Conservation (phyloP, 768 basidiomycete genomes). For the Russula virescens region DNA sequence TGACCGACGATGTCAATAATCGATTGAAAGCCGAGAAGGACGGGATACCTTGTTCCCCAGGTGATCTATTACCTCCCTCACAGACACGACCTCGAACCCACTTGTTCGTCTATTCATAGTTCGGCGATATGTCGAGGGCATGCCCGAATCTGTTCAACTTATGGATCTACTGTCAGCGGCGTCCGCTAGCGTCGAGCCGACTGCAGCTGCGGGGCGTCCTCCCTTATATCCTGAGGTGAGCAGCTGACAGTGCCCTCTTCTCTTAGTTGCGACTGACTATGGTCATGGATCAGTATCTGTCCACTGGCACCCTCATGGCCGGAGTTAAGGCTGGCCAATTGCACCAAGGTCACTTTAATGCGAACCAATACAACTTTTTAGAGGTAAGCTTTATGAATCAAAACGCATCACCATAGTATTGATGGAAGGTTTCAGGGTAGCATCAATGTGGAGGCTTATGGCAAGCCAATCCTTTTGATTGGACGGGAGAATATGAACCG, state of each 20-base stretch:
- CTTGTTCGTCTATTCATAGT: slow-evolving; percentile 37
- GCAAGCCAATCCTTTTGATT: slow-evolving; percentile 75
- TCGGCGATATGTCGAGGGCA: slow-evolving; percentile 73
- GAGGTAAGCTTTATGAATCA: slow-evolving; percentile 51
- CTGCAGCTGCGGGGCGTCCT: slow-evolving; percentile 42
- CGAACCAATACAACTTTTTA: slow-evolving; percentile 92
- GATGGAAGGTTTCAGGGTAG: slow-evolving; percentile 49
- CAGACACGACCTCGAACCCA: neutral
- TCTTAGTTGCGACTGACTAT: neutral
- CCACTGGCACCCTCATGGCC: slow-evolving; percentile 62
- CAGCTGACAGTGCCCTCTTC: neutral
- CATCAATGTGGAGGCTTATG: slow-evolving; percentile 66
- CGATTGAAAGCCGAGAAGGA: slow-evolving; percentile 64
- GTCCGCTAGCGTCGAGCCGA: slow-evolving; percentile 58
- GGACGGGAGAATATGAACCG: slow-evolving; percentile 95
- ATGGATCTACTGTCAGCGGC: slow-evolving; percentile 79
- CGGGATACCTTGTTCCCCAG: slow-evolving; percentile 56
- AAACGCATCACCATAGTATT: neutral
- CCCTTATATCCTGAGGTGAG: slow-evolving; percentile 73
- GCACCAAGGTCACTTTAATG: slow-evolving; percentile 92
- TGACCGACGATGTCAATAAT: slow-evolving; percentile 89
- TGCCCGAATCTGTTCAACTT: slow-evolving; percentile 58
- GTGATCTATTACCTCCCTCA: slow-evolving; percentile 34
- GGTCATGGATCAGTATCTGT: slow-evolving; percentile 57
- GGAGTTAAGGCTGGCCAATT: slow-evolving; percentile 81